Base-by-base conservation (phyloP, 2,329 filamentous ascomycete genomes). In the Ploettnerulaceae sp. region DNA sequence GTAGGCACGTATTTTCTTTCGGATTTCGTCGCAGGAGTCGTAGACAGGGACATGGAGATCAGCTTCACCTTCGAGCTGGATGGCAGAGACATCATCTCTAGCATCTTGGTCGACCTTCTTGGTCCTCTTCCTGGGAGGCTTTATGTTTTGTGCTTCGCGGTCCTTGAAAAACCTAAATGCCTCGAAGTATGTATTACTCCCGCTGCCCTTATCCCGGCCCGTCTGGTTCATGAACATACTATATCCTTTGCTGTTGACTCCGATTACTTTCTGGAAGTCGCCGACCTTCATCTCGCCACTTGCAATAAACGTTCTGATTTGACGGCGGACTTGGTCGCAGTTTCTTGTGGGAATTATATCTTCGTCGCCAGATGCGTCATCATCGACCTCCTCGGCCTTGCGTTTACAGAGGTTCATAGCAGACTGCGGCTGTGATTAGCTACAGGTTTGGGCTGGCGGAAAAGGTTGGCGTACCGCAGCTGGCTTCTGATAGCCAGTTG, bases 1-100 rank as follows among this genome's bases (percentile, higher is more conserved):
- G 49, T 75, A 64, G 1, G 70, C 69, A 20, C 67, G 67, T 55
- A 81, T 79, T 65, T 82, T 81, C 59, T 67, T 70, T 36, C 78
- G 72, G 14, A 82, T 59, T 40, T 76, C 74, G 53, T 81, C 72
- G 62, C 77, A 81, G 7, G 72, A 76, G 50, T 82, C 77, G 57
- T 66, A 81, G 24, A 82, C 64, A 1, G 65, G 62, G 4, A 81
- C 75, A 0, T 48, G 55, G 24, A 69, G 66, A 0, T 61, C 57
- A 0, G 68, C 69, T 60, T 82, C 76, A 11, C 72, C 71, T 0
- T 66, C 62, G 0, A 81, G 66, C 5, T 59, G 42, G 21, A 79
- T 61, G 12, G 53, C 62, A 25, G 35, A 32, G 2, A 48, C 35
- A 28, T 45, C 56, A 14, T 69, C 62, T 25, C 28, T 47, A 6